These are phyloP conservation scores for Colletotrichum scovillei DNA, from an alignment of 2,329 filamentous ascomycete species.

Conservation along the genomic window DNA sequence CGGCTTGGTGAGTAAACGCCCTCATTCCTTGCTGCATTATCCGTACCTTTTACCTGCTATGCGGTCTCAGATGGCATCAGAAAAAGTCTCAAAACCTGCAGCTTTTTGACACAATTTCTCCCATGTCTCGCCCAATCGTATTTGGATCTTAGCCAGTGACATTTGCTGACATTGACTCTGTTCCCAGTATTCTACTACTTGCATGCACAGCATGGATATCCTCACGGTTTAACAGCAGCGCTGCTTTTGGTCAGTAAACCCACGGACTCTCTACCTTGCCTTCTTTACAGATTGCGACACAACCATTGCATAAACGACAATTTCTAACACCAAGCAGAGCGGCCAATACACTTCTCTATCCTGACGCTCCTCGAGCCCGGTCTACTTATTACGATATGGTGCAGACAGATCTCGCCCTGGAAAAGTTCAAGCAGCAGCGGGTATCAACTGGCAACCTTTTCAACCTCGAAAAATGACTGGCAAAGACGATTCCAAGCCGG, in stretches of 20 bases:
- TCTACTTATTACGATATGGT: conserved; percentile 35
- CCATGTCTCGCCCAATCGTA: not conserved
- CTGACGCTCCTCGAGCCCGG: conserved; percentile 42
- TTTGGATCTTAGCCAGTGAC: not conserved
- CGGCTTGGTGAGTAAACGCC: conserved; percentile 31
- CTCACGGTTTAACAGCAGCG: conserved; percentile 47
- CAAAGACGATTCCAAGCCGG: conserved; percentile 9
- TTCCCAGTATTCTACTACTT: conserved; percentile 14
- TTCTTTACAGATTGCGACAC: not conserved
- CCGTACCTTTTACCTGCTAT: no score
- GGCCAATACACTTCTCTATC: conserved; percentile 49
- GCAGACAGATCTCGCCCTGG: conserved; percentile 19
- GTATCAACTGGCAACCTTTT: conserved; percentile 5
- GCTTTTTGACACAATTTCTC: not conserved
- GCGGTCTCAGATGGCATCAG: not conserved
- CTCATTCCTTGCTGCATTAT: conserved; percentile 5
- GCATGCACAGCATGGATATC: conserved; percentile 40
- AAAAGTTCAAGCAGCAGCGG: conserved; percentile 7
- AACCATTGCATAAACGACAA: not conserved
- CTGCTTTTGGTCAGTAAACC: conserved; percentile 47
- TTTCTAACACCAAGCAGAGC: conserved; percentile 39
- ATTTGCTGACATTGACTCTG: conserved; percentile 1
- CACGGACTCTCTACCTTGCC: not conserved
- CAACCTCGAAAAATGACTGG: conserved; percentile 4
- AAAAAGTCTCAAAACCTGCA: not conserved